phyloP scores from a whole-genome alignment of 768 basidiomycete genomes.

The Russula sp. region DNA sequence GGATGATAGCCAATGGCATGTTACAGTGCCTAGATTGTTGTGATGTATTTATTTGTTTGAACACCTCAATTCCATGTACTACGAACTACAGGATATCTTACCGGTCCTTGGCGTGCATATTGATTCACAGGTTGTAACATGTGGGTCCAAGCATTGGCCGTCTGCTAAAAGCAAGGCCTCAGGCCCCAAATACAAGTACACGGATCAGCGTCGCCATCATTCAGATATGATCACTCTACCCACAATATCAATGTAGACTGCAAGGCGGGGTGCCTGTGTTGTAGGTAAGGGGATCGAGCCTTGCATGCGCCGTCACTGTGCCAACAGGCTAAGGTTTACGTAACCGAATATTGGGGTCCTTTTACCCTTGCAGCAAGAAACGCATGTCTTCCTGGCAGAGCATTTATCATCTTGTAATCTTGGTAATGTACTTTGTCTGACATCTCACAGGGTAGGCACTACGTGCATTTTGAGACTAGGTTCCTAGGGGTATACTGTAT shows the following conservation, averaged over 20 bases:
- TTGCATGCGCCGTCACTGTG: no score
- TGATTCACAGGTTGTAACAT: background rate
- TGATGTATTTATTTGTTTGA: background rate
- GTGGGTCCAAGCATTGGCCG: background rate
- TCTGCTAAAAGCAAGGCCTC: background rate
- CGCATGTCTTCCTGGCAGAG: background rate
- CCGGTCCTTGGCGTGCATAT: background rate
- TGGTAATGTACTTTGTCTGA: background rate
- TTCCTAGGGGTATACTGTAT: no score
- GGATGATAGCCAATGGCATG: background rate
- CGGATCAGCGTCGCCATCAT: background rate
- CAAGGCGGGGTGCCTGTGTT: no score
- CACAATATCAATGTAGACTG: background rate
- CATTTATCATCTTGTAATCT: background rate
- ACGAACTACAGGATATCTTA: background rate
- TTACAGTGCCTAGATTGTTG: conserved; percentile 13
- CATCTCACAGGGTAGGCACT: background rate
- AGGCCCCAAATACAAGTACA: background rate
- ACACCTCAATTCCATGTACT: background rate
- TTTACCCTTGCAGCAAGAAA: background rate
- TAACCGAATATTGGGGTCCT: background rate
- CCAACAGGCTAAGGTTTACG: background rate
- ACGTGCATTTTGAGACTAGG: background rate
- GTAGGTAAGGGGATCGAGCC: no score
- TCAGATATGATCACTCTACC: background rate